phyloP scores from a whole-genome alignment of 768 basidiomycete species.

The Candolleomyces aberdarensis region DNA sequence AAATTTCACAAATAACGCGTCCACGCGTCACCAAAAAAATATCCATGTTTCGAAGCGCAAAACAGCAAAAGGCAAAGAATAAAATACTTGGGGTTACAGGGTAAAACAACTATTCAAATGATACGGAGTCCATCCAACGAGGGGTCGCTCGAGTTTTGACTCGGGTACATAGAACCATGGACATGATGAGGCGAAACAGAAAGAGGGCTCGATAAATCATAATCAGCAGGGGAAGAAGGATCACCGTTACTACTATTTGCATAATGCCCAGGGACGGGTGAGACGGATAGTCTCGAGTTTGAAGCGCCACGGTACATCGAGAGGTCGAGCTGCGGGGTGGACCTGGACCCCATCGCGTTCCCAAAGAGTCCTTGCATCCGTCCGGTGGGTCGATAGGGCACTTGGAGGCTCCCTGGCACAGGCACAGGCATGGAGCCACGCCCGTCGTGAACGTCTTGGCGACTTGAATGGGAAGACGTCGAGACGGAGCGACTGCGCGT shows the following conservation, averaged over 20 bases:
- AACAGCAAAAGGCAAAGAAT: neutral
- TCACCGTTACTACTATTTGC: conserved; percentile 19
- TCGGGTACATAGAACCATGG: neutral
- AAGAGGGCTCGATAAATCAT: too few relatives aligned
- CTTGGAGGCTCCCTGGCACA: conserved; percentile 11
- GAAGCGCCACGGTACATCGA: conserved; percentile 10
- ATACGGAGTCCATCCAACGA: neutral
- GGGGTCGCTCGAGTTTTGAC: neutral
- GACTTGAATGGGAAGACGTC: conserved; percentile 30
- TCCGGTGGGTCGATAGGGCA: conserved; percentile 21
- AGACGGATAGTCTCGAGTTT: neutral
- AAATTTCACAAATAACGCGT: neutral
- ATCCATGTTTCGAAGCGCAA: neutral
- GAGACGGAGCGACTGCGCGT: conserved; percentile 28
- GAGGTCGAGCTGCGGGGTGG: conserved; percentile 18
- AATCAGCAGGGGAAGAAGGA: conserved; percentile 7
- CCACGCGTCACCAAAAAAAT: neutral
- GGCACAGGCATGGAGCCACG: conserved; percentile 8
- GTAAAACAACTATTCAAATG: neutral
- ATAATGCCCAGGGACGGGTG: conserved; percentile 12
- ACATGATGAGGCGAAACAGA: neutral
- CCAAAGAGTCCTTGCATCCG: conserved; percentile 23
- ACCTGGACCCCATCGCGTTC: conserved; percentile 12
- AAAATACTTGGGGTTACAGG: neutral
- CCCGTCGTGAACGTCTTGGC: conserved; percentile 10